Percentiles rank a stretch among this genome's conserved stretches.
Evolutionary conservation across 2,329 filamentous ascomycete genomes (phyloP).

Genomic region (Pseudocercospora vitis): DNA sequence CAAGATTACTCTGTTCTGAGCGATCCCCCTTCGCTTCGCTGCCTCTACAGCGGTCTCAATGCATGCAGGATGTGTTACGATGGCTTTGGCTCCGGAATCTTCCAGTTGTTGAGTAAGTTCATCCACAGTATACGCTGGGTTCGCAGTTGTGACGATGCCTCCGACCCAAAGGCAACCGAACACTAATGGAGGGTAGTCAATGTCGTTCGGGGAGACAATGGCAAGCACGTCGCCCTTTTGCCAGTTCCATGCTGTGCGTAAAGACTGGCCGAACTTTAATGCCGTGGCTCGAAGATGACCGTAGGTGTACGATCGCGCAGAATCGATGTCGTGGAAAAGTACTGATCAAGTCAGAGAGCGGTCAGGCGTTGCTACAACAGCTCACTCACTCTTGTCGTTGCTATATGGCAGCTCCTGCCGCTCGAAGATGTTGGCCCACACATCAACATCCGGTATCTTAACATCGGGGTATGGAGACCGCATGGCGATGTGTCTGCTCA

Average conservation of each 20-base stretch:
- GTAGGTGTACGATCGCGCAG: conserved; percentile 68
- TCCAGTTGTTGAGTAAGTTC: conserved; percentile 82
- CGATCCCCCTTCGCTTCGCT: conserved; percentile 67
- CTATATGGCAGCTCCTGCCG: conserved; percentile 62
- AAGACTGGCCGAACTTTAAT: conserved; percentile 71
- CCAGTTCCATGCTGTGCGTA: conserved; percentile 73
- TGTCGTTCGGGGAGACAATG: conserved; percentile 78
- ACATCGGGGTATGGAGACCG: conserved; percentile 55
- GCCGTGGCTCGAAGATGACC: conserved; percentile 63
- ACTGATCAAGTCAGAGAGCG: conserved; percentile 50
- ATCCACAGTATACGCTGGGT: conserved; percentile 78
- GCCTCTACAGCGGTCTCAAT: conserved; percentile 66
- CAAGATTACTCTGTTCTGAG: conserved; percentile 69
- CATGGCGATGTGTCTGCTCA: neutral
- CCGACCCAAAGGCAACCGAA: conserved; percentile 82
- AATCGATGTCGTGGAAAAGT: conserved; percentile 73
- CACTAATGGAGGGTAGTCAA: conserved; percentile 74
- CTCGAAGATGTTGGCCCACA: conserved; percentile 78
- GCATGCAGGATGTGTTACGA: conserved; percentile 70
- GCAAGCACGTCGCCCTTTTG: conserved; percentile 77
- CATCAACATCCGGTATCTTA: conserved; percentile 69
- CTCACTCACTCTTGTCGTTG: conserved; percentile 65
- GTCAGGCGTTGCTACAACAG: neutral
- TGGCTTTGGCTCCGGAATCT: conserved; percentile 69
- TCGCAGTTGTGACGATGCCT: conserved; percentile 74